phyloP scores from a whole-genome alignment of 116 monocot species.

The Papilionanthe hybrid region DNA sequence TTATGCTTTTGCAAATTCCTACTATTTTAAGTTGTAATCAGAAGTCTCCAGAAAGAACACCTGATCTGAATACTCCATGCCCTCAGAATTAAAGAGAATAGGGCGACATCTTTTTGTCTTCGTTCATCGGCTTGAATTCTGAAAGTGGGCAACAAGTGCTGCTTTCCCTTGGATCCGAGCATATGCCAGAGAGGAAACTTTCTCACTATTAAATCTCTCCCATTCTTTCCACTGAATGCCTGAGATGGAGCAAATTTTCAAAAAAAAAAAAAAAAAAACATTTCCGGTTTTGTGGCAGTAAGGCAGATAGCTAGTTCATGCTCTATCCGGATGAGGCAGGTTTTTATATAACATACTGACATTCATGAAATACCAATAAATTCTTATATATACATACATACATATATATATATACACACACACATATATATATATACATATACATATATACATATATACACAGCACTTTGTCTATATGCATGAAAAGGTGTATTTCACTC shows the following conservation, averaged over 20 bases:
- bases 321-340: neutral
- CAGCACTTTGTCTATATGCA: too few relatives aligned
- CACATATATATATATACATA: too few relatives aligned
- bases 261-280: neutral
- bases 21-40: neutral
- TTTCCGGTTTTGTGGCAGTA: neutral
- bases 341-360: neutral
- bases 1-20: neutral
- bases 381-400: too few relatives aligned
- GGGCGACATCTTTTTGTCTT: constrained; percentile 93
- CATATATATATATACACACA: too few relatives aligned
- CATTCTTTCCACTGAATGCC: constrained; percentile 94
- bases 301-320: neutral
- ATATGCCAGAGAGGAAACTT: constrained; percentile 89
- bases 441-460: too few relatives aligned
- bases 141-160: constrained; percentile 87
- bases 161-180: constrained; percentile 92
- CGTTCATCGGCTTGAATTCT: constrained; percentile 97
- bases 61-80: constrained; percentile 81
- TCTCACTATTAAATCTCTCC: constrained; percentile 98
- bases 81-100: constrained; percentile 83
- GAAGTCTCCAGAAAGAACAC: constrained; percentile 15
- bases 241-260: constrained; percentile 10
- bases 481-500: too few relatives aligned
- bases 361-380: neutral